Evolutionary conservation across 768 basidiomycete species (phyloP), one percentile per base, ranked within the genome.

Genomic region (Podaxis rugospora): DNA sequence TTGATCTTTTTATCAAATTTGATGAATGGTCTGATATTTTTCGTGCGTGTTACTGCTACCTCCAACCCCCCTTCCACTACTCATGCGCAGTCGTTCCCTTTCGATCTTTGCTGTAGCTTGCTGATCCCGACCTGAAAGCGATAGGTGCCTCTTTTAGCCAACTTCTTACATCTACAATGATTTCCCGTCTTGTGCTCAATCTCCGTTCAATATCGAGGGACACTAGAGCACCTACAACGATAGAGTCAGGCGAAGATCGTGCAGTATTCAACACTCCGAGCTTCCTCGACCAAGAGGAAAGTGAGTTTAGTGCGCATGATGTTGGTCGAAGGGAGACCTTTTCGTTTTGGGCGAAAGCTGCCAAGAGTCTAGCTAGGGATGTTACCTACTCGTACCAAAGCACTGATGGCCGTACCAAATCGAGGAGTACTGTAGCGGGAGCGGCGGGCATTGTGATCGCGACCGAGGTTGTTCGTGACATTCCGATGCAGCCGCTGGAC

Each of bases 71-170:
- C 11, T 3, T 13, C 18, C 16, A 21, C 23, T 57, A 23, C 35
- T 27, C 16, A 16, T 14, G 16, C 16, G 18, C 9, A 18, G 35
- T 28, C 35, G 23, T 11, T 23, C 18, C 6, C 23, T 13, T 32
- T 51, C 7, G 5, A 44, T 44, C 9, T 16, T n/a, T 44, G 42
- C 2, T n/a, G 5, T 18, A 72, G 71, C 42, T 66, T 28, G 69
- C 67, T 13, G 54, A 55, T 2, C 42, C 59, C 5, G 71, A 71
- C 51, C 57, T 73, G 3, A 72, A 72, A 59, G 70, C 70, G 4
- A 67, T 72, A 42, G 72, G 71, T 7, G 72, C 72, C 5, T 71
- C 71, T 0, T 72, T 73, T 63, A 71, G 69, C 35, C 72, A 72
- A 55, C 63, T 70, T 18, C 66, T 73, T 6, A 72, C 71, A 4